Evolutionary conservation across 2,329 filamentous ascomycete genomes (phyloP).

Genomic region (Cyanodermella asteris): DNA sequence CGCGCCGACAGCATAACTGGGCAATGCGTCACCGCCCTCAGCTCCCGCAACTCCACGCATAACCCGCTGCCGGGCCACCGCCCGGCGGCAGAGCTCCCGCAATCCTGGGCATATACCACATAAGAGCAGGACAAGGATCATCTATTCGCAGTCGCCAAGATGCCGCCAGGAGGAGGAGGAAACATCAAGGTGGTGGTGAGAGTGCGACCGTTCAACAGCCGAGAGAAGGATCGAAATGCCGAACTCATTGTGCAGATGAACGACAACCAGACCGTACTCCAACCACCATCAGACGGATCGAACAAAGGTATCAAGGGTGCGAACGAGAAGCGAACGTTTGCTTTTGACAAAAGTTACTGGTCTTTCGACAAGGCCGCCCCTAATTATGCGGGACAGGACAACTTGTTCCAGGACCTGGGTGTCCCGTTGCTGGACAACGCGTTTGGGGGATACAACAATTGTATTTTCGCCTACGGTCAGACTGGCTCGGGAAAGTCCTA

Average conservation of each 20-base stretch:
- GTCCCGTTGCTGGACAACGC: conserved; percentile 88
- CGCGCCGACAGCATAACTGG: too few relatives aligned
- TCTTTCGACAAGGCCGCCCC: conserved; percentile 68
- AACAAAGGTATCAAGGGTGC: conserved; percentile 36
- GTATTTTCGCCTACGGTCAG: conserved; percentile 97
- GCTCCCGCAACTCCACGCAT: too few relatives aligned
- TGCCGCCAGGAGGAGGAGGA: conserved; percentile 57
- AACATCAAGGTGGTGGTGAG: conserved; percentile 99
- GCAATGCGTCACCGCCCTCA: too few relatives aligned
- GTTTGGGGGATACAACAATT: conserved; percentile 97
- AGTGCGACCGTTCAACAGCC: conserved; percentile 80
- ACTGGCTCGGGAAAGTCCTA: conserved; percentile 96
- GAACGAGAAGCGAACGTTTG: conserved; percentile 61
- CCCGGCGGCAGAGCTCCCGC: too few relatives aligned
- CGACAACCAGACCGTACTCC: conserved; percentile 70
- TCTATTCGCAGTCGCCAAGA: too few relatives aligned
- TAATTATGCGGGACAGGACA: conserved; percentile 74
- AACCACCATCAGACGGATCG: conserved; percentile 37
- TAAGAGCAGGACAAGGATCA: too few relatives aligned
- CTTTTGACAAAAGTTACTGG: conserved; percentile 96
- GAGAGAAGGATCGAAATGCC: conserved; percentile 75
- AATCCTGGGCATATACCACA: too few relatives aligned
- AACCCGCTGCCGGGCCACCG: too few relatives aligned
- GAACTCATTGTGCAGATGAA: conserved; percentile 98
- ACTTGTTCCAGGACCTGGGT: conserved; percentile 73